These are phyloP conservation scores for Fusarium pseudonygamai DNA, from an alignment of 2,329 filamentous ascomycete genomes.

Conservation along the genomic window DNA sequence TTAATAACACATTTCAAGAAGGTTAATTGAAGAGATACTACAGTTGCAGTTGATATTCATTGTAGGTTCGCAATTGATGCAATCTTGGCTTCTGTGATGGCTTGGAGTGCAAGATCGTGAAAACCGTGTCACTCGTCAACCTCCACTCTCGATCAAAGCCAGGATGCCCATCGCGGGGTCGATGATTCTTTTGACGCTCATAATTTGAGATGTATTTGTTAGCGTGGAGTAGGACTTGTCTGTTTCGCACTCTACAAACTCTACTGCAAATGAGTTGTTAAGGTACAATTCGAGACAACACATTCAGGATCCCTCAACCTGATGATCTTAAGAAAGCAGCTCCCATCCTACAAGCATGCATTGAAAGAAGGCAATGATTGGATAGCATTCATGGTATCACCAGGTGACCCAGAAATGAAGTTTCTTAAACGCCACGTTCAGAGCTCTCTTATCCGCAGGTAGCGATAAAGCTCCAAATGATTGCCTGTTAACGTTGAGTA, in stretches of 20 bases:
- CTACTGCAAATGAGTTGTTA: neutral
- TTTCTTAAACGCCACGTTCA: too few species aligned
- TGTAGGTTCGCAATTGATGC: too few species aligned
- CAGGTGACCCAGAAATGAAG: neutral
- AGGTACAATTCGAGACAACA: neutral
- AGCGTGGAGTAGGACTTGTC: neutral
- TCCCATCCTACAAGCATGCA: too few species aligned
- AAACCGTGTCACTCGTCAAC: rapidly evolving
- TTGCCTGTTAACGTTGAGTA: neutral
- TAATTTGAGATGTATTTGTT: neutral
- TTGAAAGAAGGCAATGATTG: neutral
- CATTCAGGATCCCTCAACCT: neutral
- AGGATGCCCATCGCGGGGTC: neutral
- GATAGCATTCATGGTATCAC: neutral
- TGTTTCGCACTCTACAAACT: neutral
- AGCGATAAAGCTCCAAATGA: rapidly evolving
- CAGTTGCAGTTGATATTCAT: neutral
- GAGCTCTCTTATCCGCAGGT: neutral
- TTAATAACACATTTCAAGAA: neutral
- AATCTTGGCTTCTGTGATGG: too few species aligned
- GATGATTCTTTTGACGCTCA: too few species aligned
- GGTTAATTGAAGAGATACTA: rapidly evolving
- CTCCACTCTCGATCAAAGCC: too few species aligned
- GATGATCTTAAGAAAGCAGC: neutral
- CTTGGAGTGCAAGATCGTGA: neutral